Conservation (phyloP, 768 basidiomycete genomes). For the Pulveroboletus sp. region DNA sequence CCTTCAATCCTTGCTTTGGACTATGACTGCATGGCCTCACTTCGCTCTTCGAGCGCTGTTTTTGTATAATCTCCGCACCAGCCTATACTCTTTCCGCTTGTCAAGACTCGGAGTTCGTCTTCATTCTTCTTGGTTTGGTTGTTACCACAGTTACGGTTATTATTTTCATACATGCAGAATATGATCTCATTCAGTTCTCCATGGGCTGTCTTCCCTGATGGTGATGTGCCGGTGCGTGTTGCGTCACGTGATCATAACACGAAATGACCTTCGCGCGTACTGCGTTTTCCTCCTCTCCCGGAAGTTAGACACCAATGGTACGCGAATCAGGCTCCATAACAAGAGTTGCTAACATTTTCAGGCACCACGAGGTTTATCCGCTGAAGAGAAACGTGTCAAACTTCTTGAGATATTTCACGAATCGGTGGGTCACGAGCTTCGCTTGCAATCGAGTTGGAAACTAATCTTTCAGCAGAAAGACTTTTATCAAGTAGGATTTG, state of each 20-base stretch:
- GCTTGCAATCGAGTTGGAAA: neutral
- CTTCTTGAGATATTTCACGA: slow-evolving; percentile 93
- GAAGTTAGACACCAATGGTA: slow-evolving; percentile 16
- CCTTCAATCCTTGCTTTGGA: slow-evolving; percentile 26
- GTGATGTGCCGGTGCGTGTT: neutral
- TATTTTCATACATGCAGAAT: slow-evolving; percentile 23
- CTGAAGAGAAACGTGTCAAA: slow-evolving; percentile 86
- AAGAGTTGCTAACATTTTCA: slow-evolving; percentile 21
- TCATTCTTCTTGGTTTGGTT: slow-evolving; percentile 22
- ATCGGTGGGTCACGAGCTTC: slow-evolving; percentile 43
- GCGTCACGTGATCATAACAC: slow-evolving; percentile 25
- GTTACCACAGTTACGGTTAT: slow-evolving; percentile 14
- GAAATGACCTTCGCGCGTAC: neutral
- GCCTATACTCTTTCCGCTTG: slow-evolving; percentile 10
- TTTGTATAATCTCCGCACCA: slow-evolving; percentile 12
- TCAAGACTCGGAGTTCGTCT: slow-evolving; percentile 9
- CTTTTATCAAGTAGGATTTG: slow-evolving; percentile 57
- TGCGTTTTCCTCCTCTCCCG: neutral
- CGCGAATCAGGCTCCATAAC: neutral
- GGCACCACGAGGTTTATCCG: slow-evolving; percentile 82
- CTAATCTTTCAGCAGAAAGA: slow-evolving; percentile 54
- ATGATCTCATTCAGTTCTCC: slow-evolving; percentile 16
- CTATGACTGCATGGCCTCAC: slow-evolving; percentile 23
- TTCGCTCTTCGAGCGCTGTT: slow-evolving; percentile 8
- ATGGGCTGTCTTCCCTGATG: neutral